Evolutionary conservation across 75 land plant species (phyloP), one percentile per base, ranked within the genome.

Genomic region (Picea glauca): DNA sequence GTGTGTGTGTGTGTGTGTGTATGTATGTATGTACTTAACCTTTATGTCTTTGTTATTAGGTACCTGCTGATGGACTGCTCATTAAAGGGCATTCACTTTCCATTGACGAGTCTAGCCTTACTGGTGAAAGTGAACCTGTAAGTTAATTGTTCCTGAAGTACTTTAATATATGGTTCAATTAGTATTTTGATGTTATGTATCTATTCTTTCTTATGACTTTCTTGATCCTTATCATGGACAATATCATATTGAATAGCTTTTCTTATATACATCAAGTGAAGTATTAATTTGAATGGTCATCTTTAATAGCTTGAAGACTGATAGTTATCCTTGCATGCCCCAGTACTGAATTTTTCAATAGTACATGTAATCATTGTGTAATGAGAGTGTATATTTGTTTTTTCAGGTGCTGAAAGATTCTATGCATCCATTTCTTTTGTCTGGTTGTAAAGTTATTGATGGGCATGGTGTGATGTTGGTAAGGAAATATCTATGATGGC

Each of bases 41-140:
- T 30, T 67, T 17, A 40, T 35, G 13, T 67, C 46, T 86, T 62
- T 88, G 85, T 21, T 87, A 82, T 74, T 84, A 91, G 79, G 90
- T 86, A 46, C 94, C 94, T 65, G 92, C 92, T 23, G 97, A 94
- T 86, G 97, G 94, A 64, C 80, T 94, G 23, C 85, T 91, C 56
- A 62, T 90, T 40, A 81, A 79, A 14, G 92, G 92, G 15, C 73
- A 57, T 38, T 76, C 85, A 33, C 64, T 88, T 58, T 59, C 80
- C n/a, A 76, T 88, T 54, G 88, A 88, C 79, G 90, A 88, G 64
- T 86, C 90, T 46, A 86, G 90, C 63, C 81, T 88, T 78, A 86
- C 86, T 62, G 90, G 90, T 30, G 90, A 88, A 77, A 88, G 90
- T 84, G 88, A 88, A 58, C 85, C 80, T 8, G 78, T 85, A 58